Conservation (phyloP, 2,329 filamentous ascomycete genomes). For the Periglandula ipomoeae region DNA sequence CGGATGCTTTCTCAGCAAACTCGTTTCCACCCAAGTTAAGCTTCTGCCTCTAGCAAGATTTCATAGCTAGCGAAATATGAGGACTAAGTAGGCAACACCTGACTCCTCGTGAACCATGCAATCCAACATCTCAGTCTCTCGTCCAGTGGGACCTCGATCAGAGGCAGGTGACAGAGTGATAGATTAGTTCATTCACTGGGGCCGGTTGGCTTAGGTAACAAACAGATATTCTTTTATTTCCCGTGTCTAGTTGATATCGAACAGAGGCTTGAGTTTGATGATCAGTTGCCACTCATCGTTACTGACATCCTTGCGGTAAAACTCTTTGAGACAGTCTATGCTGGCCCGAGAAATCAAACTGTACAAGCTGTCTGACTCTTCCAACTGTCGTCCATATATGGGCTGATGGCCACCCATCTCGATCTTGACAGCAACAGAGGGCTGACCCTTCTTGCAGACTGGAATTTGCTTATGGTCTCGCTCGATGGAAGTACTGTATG, state of each 20-base stretch:
- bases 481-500: slow-evolving; percentile 77
- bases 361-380: slow-evolving; percentile 84
- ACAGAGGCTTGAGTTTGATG: slow-evolving; percentile 88
- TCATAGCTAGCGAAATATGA: no score
- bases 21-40: no score
- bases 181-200: no score
- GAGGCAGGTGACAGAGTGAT: no score
- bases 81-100: no score
- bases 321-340: slow-evolving; percentile 94
- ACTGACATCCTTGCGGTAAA: slow-evolving; percentile 76
- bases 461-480: slow-evolving; percentile 93
- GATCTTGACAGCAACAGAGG: slow-evolving; percentile 97
- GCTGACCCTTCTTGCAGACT: slow-evolving; percentile 90
- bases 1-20: no score
- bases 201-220: no score
- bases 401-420: slow-evolving; percentile 89
- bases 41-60: no score
- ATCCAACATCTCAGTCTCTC: no score
- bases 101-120: no score
- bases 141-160: no score
- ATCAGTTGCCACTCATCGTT: slow-evolving; percentile 94
- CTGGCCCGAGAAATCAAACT: slow-evolving; percentile 76
- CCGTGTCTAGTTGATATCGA: slow-evolving; percentile 63
- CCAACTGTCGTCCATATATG: slow-evolving; percentile 86
- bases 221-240: no score